Base-by-base conservation (phyloP, 2,329 filamentous ascomycete genomes). In the Diaporthe sp. region DNA sequence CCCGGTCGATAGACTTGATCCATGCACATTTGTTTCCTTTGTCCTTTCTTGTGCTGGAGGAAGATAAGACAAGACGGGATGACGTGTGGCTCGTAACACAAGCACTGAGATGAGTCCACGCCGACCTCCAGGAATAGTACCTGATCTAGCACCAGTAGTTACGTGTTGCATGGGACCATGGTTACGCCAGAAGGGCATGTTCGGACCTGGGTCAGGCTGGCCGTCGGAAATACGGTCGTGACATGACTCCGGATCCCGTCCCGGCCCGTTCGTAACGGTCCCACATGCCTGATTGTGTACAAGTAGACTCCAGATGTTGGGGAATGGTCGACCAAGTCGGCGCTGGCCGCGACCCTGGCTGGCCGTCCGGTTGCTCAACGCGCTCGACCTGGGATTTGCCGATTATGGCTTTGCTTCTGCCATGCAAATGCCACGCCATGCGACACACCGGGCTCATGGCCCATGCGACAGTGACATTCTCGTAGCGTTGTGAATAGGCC, bases 31-130 rank as follows among this genome's bases (percentile, higher is more conserved):
- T 37, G 31, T 58, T 72, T 60, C 55, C 39, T 53, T 34, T 31
- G 9, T 39, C 28, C 28, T 62, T 34, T 39, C 22, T 72, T 39
- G 37, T 67, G 37, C 4, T 13, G 37, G 4, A 51, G 53, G 60
- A 25, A 51, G 60, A 46, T 37, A 58, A 60, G 71, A 73, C 46
- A 31, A 31, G 46, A 57, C 39, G 44, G 51, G 39, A 70, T 74
- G 72, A 51, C 72, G 72, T 74, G 62, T 42, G 39, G 51, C n/a
- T 53, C 19, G 53, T 53, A 53, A 51, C 46, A 53, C 46, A 53
- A 68, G 28, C 44, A 37, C 44, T 12, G 31, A 17, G 28, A 31
- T 12, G 31, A 17, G 28, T 2, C n/a, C 31, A 37, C n/a, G 19
- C 22, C 31, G 31, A 28, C 12, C 15, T 68, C 62, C 31, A 53